phyloP scores from a whole-genome alignment of 2,329 filamentous ascomycete genomes.

The Talaromyces sp. region DNA sequence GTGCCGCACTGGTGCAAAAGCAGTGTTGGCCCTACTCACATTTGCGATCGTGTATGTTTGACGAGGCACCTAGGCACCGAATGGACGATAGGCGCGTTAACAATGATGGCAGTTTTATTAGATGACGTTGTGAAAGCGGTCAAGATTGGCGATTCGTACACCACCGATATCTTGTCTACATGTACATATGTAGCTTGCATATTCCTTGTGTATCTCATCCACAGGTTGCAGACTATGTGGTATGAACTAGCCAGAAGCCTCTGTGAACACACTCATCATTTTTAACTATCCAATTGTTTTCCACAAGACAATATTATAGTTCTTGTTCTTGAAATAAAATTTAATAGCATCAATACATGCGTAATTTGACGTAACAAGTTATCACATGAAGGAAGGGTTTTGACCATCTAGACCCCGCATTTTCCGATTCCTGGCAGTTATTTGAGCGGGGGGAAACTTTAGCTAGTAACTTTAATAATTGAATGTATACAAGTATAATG shows the following conservation, averaged over 20 bases:
- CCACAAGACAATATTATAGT: not conserved
- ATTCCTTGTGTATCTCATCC: not conserved
- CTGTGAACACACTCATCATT: not conserved
- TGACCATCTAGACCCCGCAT: not conserved
- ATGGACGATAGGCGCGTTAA: not conserved
- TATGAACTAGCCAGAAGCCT: not conserved
- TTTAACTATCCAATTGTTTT: not conserved
- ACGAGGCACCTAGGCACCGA: not conserved
- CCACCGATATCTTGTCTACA: not conserved
- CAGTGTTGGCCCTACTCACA: not conserved
- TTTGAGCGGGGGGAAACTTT: not conserved
- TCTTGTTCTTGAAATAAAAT: not conserved
- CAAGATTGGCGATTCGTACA: not conserved
- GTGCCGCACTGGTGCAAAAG: not conserved
- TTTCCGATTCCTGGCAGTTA: not conserved
- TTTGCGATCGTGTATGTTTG: not conserved
- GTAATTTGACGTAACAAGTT: no score
- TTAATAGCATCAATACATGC: not conserved
- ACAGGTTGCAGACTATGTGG: not conserved
- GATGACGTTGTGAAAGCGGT: not conserved
- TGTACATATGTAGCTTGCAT: not conserved
- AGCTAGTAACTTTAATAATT: not conserved
- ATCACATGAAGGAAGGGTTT: not conserved
- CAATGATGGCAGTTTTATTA: not conserved
- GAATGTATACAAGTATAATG: not conserved